These are phyloP conservation scores for Chiua virens DNA, from an alignment of 768 basidiomycete species.

Conservation along the genomic window DNA sequence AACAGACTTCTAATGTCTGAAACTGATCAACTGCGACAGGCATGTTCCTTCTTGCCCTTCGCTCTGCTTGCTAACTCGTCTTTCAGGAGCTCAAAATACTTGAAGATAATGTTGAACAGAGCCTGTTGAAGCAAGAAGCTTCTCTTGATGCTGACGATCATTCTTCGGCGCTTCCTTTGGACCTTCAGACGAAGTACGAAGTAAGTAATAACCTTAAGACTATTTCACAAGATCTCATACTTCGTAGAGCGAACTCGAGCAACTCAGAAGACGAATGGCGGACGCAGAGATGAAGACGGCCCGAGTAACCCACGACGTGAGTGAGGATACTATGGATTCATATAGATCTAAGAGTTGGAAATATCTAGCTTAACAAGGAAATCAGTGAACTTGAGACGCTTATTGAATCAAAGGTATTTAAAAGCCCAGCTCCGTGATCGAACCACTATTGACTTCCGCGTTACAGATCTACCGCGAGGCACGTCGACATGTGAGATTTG, in stretches of 20 bases:
- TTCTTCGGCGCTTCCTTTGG: constrained; percentile 18
- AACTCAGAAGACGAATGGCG: constrained; percentile 63
- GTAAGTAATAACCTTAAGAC: constrained; percentile 31
- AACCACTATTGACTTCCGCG: constrained; percentile 4
- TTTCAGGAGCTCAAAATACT: constrained; percentile 70
- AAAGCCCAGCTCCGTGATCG: background rate
- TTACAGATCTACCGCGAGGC: constrained; percentile 83
- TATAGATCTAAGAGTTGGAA: background rate
- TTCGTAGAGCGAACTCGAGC: constrained; percentile 62
- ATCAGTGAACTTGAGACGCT: constrained; percentile 89
- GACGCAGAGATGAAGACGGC: constrained; percentile 78
- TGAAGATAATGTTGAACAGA: constrained; percentile 72
- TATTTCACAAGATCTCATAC: background rate
- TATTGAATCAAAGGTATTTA: constrained; percentile 85
- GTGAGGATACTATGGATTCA: constrained; percentile 20
- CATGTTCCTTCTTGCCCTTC: constrained; percentile 21
- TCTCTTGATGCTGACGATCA: constrained; percentile 26
- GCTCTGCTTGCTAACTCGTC: background rate
- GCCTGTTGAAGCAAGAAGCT: constrained; percentile 52
- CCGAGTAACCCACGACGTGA: constrained; percentile 64
- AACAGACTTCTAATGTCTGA: constrained; percentile 62
- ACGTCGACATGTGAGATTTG: constrained; percentile 10
- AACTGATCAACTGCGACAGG: constrained; percentile 70
- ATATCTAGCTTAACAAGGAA: constrained; percentile 78
- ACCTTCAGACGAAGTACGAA: constrained; percentile 53